phyloP scores from a whole-genome alignment of 129 eudicot species.

The Chrysanthemum seticuspe region DNA sequence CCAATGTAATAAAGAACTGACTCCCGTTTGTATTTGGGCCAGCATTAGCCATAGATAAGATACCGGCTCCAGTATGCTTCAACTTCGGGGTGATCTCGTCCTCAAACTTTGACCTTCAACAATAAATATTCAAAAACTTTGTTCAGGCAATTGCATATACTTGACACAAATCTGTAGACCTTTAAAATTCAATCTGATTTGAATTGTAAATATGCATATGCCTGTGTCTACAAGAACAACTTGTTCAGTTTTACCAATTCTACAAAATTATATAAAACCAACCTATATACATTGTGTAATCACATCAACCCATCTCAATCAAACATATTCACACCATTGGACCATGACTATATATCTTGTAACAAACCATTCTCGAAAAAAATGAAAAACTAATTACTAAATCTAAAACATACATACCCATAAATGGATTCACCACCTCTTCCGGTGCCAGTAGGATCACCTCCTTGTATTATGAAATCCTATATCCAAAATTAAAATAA shows the following conservation, averaged over 20 bases:
- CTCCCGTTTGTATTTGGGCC: constrained; percentile 99
- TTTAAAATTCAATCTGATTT: background rate
- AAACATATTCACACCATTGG: no score
- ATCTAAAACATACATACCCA: constrained; percentile 44
- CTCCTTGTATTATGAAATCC: constrained; percentile 98
- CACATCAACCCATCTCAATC: no score
- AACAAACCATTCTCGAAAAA: no score
- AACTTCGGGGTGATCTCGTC: constrained; percentile 77
- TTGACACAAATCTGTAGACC: background rate
- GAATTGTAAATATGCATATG: background rate
- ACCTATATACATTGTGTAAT: no score
- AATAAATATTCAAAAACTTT: constrained; percentile 6
- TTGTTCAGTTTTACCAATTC: no score
- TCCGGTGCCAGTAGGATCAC: constrained; percentile 99
- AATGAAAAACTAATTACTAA: background rate
- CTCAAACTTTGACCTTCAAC: constrained; percentile 75
- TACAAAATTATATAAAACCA: no score
- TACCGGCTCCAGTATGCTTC: constrained; percentile 99
- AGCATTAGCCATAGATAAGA: constrained; percentile 98
- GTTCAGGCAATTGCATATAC: background rate
- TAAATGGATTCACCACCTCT: constrained; percentile 98
- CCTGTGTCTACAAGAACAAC: no score
- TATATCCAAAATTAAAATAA: constrained; percentile 16
- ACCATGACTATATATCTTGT: no score
- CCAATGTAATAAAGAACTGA: constrained; percentile 91